These are phyloP conservation scores for Podila verticillata DNA, from an alignment of 192 early-diverging fungal genomes.

Conservation along the genomic window DNA sequence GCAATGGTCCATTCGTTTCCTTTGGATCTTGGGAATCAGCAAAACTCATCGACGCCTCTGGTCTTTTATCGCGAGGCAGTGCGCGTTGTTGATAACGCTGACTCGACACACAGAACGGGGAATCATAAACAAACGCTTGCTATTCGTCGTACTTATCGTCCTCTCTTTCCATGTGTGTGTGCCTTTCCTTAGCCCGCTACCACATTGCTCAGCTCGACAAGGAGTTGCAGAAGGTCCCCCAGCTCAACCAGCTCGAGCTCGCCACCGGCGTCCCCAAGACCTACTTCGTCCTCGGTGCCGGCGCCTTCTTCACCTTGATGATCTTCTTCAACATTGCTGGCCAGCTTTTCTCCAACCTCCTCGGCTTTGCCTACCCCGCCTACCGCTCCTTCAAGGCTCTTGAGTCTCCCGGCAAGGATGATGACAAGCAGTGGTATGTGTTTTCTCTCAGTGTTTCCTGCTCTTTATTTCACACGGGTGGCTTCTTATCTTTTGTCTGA, in stretches of 20 bases:
- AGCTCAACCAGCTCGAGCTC: constrained; percentile 74
- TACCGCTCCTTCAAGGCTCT: constrained; percentile 94
- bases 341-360: constrained; percentile 80
- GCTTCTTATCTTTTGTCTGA: background rate
- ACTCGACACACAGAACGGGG: too few species aligned
- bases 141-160: too few species aligned
- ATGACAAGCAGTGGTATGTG: constrained; percentile 83
- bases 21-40: too few species aligned
- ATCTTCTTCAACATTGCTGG: constrained; percentile 93
- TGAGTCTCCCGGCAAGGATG: constrained; percentile 78
- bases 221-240: constrained; percentile 74
- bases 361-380: constrained; percentile 94
- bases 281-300: constrained; percentile 78
- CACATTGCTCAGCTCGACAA: constrained; percentile 72
- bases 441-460: background rate
- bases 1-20: too few species aligned
- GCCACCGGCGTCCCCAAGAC: constrained; percentile 89
- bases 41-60: too few species aligned
- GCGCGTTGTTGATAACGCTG: too few species aligned
- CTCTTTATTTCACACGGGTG: background rate
- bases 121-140: too few species aligned
- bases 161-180: too few species aligned
- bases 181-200: constrained; percentile 35
- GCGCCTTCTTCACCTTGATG: constrained; percentile 70
- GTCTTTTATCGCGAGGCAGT: too few species aligned